Base-by-base conservation (phyloP, 192 early-diverging fungal species). In the Jimgerdemannia flammicorona region DNA sequence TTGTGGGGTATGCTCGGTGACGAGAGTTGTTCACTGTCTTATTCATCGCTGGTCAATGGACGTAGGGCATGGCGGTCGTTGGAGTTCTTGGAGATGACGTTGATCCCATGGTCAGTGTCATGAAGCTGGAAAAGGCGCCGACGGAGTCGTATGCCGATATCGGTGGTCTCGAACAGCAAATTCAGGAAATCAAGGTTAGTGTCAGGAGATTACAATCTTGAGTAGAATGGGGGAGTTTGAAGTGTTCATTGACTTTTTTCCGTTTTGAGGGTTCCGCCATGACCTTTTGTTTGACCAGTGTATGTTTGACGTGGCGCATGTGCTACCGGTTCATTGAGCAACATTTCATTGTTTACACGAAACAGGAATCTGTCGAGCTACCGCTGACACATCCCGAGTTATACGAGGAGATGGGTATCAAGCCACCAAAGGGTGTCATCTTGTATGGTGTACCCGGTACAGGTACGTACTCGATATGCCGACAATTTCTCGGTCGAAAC, bases 401-500 rank as follows among this genome's bases (percentile, higher is more conserved):
- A 70, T 99, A 98, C 79, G 95, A 97, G 84, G 95, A 99, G 79
- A 98, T 99, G 93, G 98, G 98, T 69, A 98, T 99, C 76, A 95
- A 95, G 75, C 98, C 98, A 9, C 98, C 98, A 40, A 96, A 96
- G 85, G 98, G 98, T 70, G 96, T 98, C 49, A 95, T 98, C 77
- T 86, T 98, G 20, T 98, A 99, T 77, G 97, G 96, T 77, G 91
- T 93, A 18, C 96, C 96, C 3, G 98, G 96, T 71, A 95, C 94
- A 11, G 49, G 49, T 59, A 6, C 49, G 49, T 59, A 59, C 14
- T 59, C 8, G 2, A 10, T 59, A 10, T 59, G 6, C 14, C 6
- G 2, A 59, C 6, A 10, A 59, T 10, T 59, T 14, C 49, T 59
- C 14, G 49, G 49, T 59, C 49, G 49, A 59, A 6, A 59, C 14